These are phyloP conservation scores for Coccomyxa subellipsoidea DNA, from an alignment of 163 green algal genomes.

Conservation along the genomic window DNA sequence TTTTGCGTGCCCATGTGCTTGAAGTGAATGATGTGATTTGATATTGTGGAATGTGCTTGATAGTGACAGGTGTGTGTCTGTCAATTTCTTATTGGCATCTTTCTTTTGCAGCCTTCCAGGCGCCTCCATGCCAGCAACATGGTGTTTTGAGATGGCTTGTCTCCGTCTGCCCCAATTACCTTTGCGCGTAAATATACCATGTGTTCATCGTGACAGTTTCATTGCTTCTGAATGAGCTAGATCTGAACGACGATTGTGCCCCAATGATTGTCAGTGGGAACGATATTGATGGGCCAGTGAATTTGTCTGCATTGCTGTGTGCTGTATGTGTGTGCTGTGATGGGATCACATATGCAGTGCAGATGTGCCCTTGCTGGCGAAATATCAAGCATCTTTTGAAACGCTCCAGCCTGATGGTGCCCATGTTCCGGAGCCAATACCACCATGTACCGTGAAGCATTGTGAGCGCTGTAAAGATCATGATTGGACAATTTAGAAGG, in stretches of 20 bases:
- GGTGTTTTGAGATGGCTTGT: not conserved
- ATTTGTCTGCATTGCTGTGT: too few relatives aligned
- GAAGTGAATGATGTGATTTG: not conserved
- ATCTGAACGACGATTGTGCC: not conserved
- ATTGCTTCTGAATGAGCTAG: not conserved
- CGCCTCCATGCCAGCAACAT: not conserved
- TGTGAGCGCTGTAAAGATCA: too few relatives aligned
- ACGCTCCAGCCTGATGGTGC: too few relatives aligned
- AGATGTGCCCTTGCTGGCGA: too few relatives aligned
- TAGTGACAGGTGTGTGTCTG: not conserved
- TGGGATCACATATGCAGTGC: too few relatives aligned
- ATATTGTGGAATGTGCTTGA: not conserved
- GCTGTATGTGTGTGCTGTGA: too few relatives aligned
- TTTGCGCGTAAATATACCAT: not conserved
- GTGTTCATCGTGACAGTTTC: not conserved
- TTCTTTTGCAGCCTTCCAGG: not conserved
- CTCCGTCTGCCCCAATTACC: not conserved
- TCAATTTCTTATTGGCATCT: not conserved
- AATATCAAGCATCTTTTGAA: too few relatives aligned
- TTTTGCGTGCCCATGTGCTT: not conserved
- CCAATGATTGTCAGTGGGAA: not conserved
- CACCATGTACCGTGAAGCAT: too few relatives aligned
- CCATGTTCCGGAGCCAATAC: too few relatives aligned
- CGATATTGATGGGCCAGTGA: too few relatives aligned
- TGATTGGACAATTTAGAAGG: too few relatives aligned